A percentile compares a stretch with the other conserved stretches of the same genome.
Evolutionary conservation across 1,284 basidiomycete genomes (phyloP).

Genomic region (Naganishia sp.): DNA sequence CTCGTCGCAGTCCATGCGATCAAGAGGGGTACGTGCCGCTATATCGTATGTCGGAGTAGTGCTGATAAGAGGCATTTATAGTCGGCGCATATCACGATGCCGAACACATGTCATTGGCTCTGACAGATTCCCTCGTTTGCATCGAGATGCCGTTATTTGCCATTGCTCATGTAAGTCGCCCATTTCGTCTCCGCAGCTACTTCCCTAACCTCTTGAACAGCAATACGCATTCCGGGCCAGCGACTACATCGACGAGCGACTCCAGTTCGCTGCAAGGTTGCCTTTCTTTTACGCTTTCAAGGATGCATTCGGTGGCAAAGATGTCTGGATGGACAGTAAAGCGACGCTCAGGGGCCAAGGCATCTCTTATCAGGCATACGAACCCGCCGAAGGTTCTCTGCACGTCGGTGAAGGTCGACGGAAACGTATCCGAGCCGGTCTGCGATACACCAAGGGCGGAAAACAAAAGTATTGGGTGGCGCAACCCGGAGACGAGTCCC

Average conservation of each 20-base stretch:
- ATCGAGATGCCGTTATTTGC: conserved; percentile 98
- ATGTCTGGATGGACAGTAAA: conserved; percentile 83
- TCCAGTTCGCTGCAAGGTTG: conserved; percentile 74
- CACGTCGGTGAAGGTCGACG: conserved; percentile 81
- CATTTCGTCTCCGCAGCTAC: neutral
- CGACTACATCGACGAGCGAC: conserved; percentile 73
- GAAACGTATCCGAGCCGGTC: conserved; percentile 78
- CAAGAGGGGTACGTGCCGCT: conserved; percentile 56
- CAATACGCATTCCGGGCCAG: conserved; percentile 57
- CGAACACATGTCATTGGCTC: conserved; percentile 86
- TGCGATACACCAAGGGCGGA: conserved; percentile 87
- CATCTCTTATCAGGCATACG: conserved; percentile 93
- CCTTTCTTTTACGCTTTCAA: conserved; percentile 81
- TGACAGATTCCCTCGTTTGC: conserved; percentile 88
- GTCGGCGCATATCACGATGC: conserved; percentile 83
- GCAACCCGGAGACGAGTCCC: conserved; percentile 59
- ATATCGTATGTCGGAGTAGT: neutral
- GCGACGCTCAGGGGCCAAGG: conserved; percentile 82
- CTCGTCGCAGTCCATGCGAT: conserved; percentile 81
- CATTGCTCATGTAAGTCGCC: conserved; percentile 66
- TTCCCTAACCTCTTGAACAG: conserved; percentile 24
- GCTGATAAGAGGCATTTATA: conserved; percentile 33
- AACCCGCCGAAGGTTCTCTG: conserved; percentile 88
- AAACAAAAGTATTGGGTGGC: conserved; percentile 88
- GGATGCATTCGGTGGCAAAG: conserved; percentile 81